phyloP scores from a whole-genome alignment of 83 land plant genomes.

The Larix sibirica region DNA sequence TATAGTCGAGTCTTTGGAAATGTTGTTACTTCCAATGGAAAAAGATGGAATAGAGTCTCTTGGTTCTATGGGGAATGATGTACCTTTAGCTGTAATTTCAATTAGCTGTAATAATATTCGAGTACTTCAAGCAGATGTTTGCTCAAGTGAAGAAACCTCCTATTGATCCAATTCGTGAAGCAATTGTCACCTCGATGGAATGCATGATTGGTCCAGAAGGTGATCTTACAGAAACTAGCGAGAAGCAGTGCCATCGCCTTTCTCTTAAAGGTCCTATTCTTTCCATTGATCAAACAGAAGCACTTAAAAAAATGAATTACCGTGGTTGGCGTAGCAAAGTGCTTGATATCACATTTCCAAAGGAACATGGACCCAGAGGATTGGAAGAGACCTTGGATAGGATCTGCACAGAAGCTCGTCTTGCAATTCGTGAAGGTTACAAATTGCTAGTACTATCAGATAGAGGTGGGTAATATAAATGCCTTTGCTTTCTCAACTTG shows the following conservation, averaged over 20 bases:
- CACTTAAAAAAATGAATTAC: slow-evolving; percentile 88
- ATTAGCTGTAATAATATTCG: slow-evolving; percentile 84
- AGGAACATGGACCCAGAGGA: slow-evolving; percentile 71
- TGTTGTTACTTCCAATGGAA: slow-evolving; percentile 98
- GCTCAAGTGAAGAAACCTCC: slow-evolving; percentile 99
- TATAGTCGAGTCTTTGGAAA: slow-evolving; percentile 92
- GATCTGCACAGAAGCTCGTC: slow-evolving; percentile 83
- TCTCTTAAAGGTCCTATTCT: slow-evolving; percentile 89
- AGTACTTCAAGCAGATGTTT: slow-evolving; percentile 99
- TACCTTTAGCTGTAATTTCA: slow-evolving; percentile 98
- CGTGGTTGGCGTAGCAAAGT: slow-evolving; percentile 92
- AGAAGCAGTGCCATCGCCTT: slow-evolving; percentile 90
- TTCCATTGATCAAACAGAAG: slow-evolving; percentile 86
- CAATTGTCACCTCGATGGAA: slow-evolving; percentile 94
- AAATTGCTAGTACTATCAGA: slow-evolving; percentile 86
- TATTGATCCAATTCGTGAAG: slow-evolving; percentile 97
- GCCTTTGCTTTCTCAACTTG: neutral
- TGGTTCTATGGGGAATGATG: slow-evolving; percentile 99
- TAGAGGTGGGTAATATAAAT: slow-evolving; percentile 60
- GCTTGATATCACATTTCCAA: slow-evolving; percentile 87
- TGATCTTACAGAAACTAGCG: slow-evolving; percentile 90
- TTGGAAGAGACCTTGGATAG: slow-evolving; percentile 89
- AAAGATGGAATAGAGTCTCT: slow-evolving; percentile 95
- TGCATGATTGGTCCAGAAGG: slow-evolving; percentile 99
- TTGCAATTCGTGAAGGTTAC: slow-evolving; percentile 88